phyloP scores from a whole-genome alignment of 2,329 filamentous ascomycete genomes.

The Penicillium sp. region DNA sequence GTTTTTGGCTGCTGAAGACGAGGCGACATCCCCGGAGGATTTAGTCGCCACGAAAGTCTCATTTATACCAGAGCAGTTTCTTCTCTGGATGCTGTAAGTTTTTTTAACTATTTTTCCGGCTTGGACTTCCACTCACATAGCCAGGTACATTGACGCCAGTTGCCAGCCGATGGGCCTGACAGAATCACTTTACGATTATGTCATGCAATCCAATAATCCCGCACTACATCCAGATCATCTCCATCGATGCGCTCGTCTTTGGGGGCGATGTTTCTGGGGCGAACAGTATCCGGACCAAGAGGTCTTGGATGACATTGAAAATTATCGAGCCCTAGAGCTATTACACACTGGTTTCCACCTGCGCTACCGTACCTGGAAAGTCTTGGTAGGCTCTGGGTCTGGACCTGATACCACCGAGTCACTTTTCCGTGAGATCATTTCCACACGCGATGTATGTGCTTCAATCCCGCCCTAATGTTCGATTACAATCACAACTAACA shows the following conservation, averaged over 20 bases:
- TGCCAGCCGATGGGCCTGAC: conserved; percentile 29
- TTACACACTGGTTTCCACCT: conserved; percentile 31
- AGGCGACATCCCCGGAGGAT: conserved; percentile 8
- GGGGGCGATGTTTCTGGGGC: conserved; percentile 39
- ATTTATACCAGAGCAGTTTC: conserved; percentile 37
- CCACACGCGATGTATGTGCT: conserved; percentile 24
- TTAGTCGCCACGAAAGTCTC: conserved; percentile 24
- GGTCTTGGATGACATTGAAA: conserved; percentile 41
- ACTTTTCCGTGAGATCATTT: conserved; percentile 26
- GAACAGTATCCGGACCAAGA: conserved; percentile 38
- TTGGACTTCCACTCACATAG: neutral
- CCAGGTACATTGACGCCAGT: conserved; percentile 32
- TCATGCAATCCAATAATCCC: conserved; percentile 31
- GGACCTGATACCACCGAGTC: conserved; percentile 18
- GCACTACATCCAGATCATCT: conserved; percentile 35
- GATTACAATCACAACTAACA: neutral
- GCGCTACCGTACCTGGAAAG: conserved; percentile 32
- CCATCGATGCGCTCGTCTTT: conserved; percentile 35
- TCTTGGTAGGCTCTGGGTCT: conserved; percentile 23
- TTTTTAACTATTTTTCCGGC: too few relatives aligned
- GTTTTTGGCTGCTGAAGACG: conserved; percentile 23
- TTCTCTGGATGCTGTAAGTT: conserved; percentile 38
- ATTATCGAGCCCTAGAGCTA: conserved; percentile 37
- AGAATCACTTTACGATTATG: conserved; percentile 35
- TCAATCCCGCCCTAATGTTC: neutral